Evolutionary conservation across 208 protist species (phyloP), one percentile per base, ranked within the genome.

Genomic region (Strigomonas culicis): DNA sequence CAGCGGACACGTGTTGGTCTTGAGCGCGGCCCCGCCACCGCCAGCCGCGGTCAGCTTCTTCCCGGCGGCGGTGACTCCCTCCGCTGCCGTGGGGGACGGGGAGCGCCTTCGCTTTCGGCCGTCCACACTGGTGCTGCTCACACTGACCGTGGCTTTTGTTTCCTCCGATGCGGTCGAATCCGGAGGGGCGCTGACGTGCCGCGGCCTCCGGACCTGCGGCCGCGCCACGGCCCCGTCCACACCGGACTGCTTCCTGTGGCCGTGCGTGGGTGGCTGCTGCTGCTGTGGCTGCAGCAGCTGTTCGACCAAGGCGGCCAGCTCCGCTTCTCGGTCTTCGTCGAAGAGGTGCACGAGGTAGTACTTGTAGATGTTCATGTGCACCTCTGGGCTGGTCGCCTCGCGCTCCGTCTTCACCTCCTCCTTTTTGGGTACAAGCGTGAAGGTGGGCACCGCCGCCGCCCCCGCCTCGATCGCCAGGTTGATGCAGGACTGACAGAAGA

Each of bases 401-500:
- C 13, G 11, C 8, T 55, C 49, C n/a, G 34, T 46, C 28, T 61
- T 53, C 31, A 50, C 53, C 4, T 60, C 41, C 0, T 44, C 31
- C n/a, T 61, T 63, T 25, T 60, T 58, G n/a, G 27, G 13, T 11
- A 25, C 11, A 27, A 68, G 36, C 21, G 39, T 44, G 39, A 44
- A 44, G 19, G 34, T 36, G 50, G n/a, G 31, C 44, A 84, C 51
- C 11, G 68, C 64, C 46, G 50, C 56, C 46, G 68, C 84, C 0
- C 88, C 85, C 2, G 84, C 59, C 71, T 92, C 88, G 4, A 92
- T 63, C 4, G 60, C 84, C 13, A 17, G 25, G 63, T 90, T 83
- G 50, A 94, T 86, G 68, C 88, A 94, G 31, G 71, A 49, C 27
- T 79, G 72, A 59, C 88, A 94, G 74, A 92, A 94, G 28, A 55